These are phyloP conservation scores for Scolecobasidium constrictum DNA, from an alignment of 2,329 filamentous ascomycete species.

Conservation along the genomic window DNA sequence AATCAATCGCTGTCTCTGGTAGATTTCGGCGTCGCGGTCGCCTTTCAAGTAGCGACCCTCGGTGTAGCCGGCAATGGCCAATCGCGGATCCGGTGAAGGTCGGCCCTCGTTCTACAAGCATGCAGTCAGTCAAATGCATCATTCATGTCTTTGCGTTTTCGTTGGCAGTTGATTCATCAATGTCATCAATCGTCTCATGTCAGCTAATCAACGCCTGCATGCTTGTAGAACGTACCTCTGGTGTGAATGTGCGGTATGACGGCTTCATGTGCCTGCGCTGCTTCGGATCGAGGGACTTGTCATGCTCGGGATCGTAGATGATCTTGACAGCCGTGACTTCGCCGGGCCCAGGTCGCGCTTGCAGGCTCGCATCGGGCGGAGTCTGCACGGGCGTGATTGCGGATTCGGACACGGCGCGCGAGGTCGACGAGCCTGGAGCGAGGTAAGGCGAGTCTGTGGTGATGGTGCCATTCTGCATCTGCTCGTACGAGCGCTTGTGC, in stretches of 20 bases:
- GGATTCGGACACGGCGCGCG: slow-evolving; percentile 14
- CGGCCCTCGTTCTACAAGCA: slow-evolving; percentile 63
- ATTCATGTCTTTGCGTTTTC: slow-evolving; percentile 10
- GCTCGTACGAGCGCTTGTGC: slow-evolving; percentile 26
- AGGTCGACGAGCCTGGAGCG: slow-evolving; percentile 22
- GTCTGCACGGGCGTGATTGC: slow-evolving; percentile 33
- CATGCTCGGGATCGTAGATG: slow-evolving; percentile 53
- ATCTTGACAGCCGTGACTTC: slow-evolving; percentile 47
- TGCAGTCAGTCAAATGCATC: slow-evolving; percentile 9
- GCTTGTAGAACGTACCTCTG: slow-evolving; percentile 24
- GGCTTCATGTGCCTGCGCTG: slow-evolving; percentile 41
- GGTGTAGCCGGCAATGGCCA: slow-evolving; percentile 54
- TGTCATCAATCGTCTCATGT: slow-evolving; percentile 8
- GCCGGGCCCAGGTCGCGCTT: slow-evolving; percentile 39
- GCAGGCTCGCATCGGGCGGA: slow-evolving; percentile 30
- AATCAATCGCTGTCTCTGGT: slow-evolving; percentile 31
- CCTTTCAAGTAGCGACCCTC: slow-evolving; percentile 40
- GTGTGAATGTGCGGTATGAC: slow-evolving; percentile 41
- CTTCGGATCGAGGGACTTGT: slow-evolving; percentile 44
- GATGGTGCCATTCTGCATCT: slow-evolving; percentile 19
- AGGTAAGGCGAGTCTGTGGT: slow-evolving; percentile 19
- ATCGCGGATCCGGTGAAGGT: slow-evolving; percentile 70
- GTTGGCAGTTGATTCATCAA: not conserved
- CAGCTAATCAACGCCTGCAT: slow-evolving; percentile 8
- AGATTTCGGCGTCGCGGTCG: slow-evolving; percentile 33